Base-by-base conservation (phyloP, 352 stramenopile species). In the Blastocystis sp. region DNA sequence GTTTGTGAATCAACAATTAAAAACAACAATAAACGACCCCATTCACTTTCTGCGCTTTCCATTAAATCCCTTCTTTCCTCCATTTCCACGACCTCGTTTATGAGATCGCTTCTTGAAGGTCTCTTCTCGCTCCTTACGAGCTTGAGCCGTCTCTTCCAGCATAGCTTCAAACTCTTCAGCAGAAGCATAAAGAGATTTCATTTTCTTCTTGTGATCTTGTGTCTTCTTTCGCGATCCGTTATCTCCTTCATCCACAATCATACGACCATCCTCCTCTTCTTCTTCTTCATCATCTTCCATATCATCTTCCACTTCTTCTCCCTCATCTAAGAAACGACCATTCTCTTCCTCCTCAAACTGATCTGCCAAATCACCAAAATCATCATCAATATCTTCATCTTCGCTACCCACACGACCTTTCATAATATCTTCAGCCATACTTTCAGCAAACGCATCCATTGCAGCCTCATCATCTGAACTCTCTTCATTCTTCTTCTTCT, bases 371-470 rank as follows among this genome's bases (percentile, higher is more conserved):
- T 69, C 59, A 32, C 43, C 63, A 32, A 57, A 57, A 59, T 81
- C 56, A 12, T 81, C 56, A 4, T 51, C 16, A 65, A 67, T 59
- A 59, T 95, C 92, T 75, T 93, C 86, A 69, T 94, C 90, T 58
- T 92, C 74, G 3, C 27, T 37, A 27, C 56, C 56, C 43, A 85
- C 42, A 12, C 43, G 92, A 51, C 94, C 90, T 58, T 94, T 67
- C 92, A 95, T 94, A 88, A 95, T 93, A 0, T 92, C 92, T 67
- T 95, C 91, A 9, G 92, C 93, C 88, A 95, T 83, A 67, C 94
- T 89, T 86, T 94, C 90, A 9, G 92, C 92, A 78, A 93, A 95
- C 24, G 91, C 91, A 49, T 95, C 92, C 24, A 94, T 90, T 88
- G 94, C 92, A 32, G 1, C 74, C 49, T 95, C 92, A 54, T 93